Conservation (phyloP, 306 rosid species). For the Cucumis melo region DNA sequence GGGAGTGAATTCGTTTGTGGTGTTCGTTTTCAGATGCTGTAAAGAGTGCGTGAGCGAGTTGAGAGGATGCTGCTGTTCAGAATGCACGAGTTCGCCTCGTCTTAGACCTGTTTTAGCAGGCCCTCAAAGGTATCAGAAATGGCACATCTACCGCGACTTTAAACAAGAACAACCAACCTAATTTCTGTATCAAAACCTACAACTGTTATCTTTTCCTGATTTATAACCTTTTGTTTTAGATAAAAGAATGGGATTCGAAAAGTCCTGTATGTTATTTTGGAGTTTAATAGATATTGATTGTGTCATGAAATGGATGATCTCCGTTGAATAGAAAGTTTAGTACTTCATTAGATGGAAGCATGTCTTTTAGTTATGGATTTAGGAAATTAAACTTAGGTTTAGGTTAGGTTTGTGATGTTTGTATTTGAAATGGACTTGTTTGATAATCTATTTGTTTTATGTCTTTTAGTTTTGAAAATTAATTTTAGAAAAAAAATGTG, state of each 20-base stretch:
- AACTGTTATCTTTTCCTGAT: background rate
- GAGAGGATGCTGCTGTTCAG: slow-evolving; percentile 64
- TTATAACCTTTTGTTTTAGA: background rate
- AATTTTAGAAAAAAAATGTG: too few species aligned
- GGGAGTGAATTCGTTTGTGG: background rate
- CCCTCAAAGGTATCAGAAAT: slow-evolving; percentile 53
- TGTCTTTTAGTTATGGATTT: too few species aligned
- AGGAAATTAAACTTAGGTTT: too few species aligned
- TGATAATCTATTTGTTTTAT: too few species aligned
- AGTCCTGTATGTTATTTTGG: background rate
- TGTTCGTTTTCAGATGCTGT: slow-evolving; percentile 53
- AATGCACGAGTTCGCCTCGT: slow-evolving; percentile 70
- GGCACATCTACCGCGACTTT: slow-evolving; percentile 69
- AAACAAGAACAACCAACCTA: slow-evolving; percentile 8
- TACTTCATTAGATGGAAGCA: too few species aligned
- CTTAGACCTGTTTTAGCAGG: slow-evolving; percentile 64
- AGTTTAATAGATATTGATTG: background rate
- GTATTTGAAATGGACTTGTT: too few species aligned
- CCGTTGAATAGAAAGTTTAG: too few species aligned
- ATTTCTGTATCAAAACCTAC: background rate
- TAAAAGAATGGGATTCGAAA: background rate
- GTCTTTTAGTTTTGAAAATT: too few species aligned
- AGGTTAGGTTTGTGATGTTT: too few species aligned
- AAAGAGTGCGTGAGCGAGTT: slow-evolving; percentile 38
- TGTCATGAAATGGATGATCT: too few species aligned